Conservation (phyloP, 2,329 filamentous ascomycete species). For the Penicillium sp. region DNA sequence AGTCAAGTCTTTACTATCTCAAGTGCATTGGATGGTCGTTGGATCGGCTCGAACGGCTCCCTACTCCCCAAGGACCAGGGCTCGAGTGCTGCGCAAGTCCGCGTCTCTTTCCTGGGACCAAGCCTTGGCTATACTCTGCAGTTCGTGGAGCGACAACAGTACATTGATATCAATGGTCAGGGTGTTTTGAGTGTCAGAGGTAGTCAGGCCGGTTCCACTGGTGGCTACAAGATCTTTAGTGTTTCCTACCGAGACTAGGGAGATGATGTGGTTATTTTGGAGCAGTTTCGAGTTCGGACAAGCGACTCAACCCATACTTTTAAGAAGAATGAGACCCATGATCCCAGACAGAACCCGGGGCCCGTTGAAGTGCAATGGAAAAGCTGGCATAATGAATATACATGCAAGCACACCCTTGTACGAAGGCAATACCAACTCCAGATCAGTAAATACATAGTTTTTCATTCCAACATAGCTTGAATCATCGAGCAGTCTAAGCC, state of each 20-base stretch:
- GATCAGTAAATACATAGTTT: too few species aligned
- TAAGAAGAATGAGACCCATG: too few species aligned
- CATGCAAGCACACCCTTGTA: too few species aligned
- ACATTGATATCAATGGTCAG: constrained; percentile 17
- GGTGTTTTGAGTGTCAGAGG: constrained; percentile 10
- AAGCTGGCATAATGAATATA: too few species aligned
- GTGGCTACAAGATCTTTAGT: constrained; percentile 34
- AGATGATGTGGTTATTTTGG: background rate
- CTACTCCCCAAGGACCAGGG: constrained; percentile 21
- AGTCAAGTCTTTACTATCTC: constrained; percentile 43
- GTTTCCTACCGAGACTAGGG: constrained; percentile 34
- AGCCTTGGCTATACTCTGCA: constrained; percentile 37
- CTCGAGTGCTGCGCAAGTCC: constrained; percentile 29
- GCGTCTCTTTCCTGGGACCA: constrained; percentile 37
- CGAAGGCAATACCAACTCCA: too few species aligned
- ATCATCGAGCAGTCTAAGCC: constrained; percentile 10
- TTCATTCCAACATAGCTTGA: background rate
- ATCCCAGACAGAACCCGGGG: too few species aligned
- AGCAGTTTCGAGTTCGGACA: background rate
- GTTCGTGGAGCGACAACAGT: constrained; percentile 25
- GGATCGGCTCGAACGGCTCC: constrained; percentile 29
- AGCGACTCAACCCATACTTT: too few species aligned
- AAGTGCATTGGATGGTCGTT: constrained; percentile 45
- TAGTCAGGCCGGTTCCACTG: background rate
- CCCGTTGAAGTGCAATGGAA: too few species aligned